Conservation (phyloP, 2,329 filamentous ascomycete species). For the Colletotrichum somersetense region DNA sequence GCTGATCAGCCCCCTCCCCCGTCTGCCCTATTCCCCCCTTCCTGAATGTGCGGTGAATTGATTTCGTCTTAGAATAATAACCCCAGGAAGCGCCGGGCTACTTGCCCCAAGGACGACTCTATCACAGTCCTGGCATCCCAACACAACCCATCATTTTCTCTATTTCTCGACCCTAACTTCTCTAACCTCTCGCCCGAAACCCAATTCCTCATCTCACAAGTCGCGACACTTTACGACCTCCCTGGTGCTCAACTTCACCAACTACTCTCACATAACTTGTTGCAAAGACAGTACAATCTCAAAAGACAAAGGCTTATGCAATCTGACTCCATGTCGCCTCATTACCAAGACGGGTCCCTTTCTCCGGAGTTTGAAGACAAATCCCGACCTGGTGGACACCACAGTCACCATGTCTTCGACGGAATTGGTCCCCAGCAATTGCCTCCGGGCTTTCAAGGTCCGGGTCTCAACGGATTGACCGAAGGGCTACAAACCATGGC, state of each 20-base stretch:
- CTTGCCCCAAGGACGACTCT: slow-evolving; percentile 54
- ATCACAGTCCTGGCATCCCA: slow-evolving; percentile 51
- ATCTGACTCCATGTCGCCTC: slow-evolving; percentile 50
- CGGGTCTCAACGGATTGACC: slow-evolving; percentile 34
- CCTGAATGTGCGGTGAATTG: slow-evolving; percentile 56
- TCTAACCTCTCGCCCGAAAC: slow-evolving; percentile 46
- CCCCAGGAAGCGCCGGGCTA: slow-evolving; percentile 60
- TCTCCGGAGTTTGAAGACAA: slow-evolving; percentile 52
- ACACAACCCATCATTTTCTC: slow-evolving; percentile 43
- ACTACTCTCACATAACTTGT: slow-evolving; percentile 29
- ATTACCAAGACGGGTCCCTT: slow-evolving; percentile 43
- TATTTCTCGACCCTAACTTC: slow-evolving; percentile 44
- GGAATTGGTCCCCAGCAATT: slow-evolving; percentile 23
- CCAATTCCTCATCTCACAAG: slow-evolving; percentile 47
- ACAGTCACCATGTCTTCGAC: slow-evolving; percentile 45
- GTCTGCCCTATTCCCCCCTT: slow-evolving; percentile 46
- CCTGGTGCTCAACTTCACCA: slow-evolving; percentile 50
- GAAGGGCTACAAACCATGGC: slow-evolving; percentile 48
- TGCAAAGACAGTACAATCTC: slow-evolving; percentile 42
- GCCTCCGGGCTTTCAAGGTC: slow-evolving; percentile 40
- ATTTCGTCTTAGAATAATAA: slow-evolving; percentile 53
- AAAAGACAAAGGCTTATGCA: slow-evolving; percentile 51
- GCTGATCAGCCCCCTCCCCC: slow-evolving; percentile 41
- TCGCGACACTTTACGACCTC: slow-evolving; percentile 50
- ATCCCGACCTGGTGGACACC: slow-evolving; percentile 42